Conservation (phyloP, 139 green algal genomes). For the Coccomyxa sp. region DNA sequence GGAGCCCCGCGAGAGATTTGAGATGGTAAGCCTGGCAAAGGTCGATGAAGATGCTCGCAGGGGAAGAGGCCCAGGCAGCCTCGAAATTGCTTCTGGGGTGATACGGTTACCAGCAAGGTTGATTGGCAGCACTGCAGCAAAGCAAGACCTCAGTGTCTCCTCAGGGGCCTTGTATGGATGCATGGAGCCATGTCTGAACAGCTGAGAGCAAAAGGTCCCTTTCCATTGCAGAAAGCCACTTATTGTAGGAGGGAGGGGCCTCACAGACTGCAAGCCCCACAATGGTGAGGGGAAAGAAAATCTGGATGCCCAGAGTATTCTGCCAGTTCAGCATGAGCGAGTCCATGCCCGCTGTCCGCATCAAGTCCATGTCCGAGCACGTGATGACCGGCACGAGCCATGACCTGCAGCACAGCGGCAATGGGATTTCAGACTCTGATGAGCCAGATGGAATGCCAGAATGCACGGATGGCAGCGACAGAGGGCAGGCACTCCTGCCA, state of each 20-base stretch:
- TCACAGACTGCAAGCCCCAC: conserved; percentile 10
- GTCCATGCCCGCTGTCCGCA: conserved; percentile 45
- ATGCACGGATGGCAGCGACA: no score
- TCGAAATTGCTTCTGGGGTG: background rate
- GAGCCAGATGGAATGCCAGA: background rate
- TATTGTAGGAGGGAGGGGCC: background rate
- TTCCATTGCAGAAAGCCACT: no score
- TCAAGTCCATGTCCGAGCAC: conserved; percentile 35
- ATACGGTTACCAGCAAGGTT: conserved; percentile 16
- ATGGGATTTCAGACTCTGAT: background rate
- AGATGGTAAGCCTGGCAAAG: conserved; percentile 6
- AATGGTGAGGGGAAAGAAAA: conserved; percentile 43
- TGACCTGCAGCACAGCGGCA: conserved; percentile 1
- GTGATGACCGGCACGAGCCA: conserved; percentile 46
- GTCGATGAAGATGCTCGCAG: background rate
- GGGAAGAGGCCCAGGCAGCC: background rate
- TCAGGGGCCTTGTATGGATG: background rate
- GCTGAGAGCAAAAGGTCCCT: background rate
- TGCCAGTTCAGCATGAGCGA: conserved; percentile 32
- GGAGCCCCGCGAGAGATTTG: conserved; percentile 12
- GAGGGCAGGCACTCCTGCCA: no score
- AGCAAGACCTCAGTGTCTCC: background rate
- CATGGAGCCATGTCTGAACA: background rate
- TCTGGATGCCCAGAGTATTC: conserved; percentile 20
- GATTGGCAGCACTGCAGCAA: conserved; percentile 12